Percentiles rank a stretch among this genome's conserved stretches.
Evolutionary conservation across 257 asterid genomes (phyloP).

Genomic region (Paraleonurus japonicus): DNA sequence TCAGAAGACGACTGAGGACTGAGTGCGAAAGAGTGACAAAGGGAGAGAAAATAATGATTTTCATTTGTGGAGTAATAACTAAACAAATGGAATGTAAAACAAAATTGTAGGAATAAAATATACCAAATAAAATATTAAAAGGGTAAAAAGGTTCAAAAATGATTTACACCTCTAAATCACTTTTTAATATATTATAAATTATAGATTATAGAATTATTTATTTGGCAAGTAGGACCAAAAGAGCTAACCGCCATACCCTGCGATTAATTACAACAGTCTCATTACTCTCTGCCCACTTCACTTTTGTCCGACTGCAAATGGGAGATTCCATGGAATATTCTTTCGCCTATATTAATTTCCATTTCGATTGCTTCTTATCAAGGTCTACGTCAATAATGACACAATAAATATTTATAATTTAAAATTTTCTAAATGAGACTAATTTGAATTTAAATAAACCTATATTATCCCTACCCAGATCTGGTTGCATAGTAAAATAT

Average conservation of each 20-base stretch:
- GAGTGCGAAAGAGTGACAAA: too few species aligned
- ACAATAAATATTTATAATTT: neutral
- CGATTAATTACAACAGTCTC: neutral
- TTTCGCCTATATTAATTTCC: neutral
- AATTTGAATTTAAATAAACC: neutral
- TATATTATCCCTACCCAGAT: neutral
- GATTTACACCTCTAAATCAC: too few species aligned
- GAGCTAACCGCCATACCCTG: neutral
- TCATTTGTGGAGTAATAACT: too few species aligned
- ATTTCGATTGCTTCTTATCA: neutral
- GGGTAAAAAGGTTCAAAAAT: too few species aligned
- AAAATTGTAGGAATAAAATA: too few species aligned
- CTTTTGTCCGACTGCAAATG: neutral
- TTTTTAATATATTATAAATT: too few species aligned
- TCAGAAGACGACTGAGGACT: too few species aligned
- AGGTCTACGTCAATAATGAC: neutral
- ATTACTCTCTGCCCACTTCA: neutral
- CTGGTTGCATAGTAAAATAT: neutral
- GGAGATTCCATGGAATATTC: neutral
- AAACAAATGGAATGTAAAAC: too few species aligned
- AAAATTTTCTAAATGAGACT: neutral
- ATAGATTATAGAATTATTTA: too few species aligned
- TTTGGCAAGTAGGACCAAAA: neutral
- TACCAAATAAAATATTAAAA: too few species aligned
- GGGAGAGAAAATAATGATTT: too few species aligned